These are phyloP conservation scores for Orbilia blumenaviensis DNA, from an alignment of 2,329 filamentous ascomycete species.

Conservation along the genomic window DNA sequence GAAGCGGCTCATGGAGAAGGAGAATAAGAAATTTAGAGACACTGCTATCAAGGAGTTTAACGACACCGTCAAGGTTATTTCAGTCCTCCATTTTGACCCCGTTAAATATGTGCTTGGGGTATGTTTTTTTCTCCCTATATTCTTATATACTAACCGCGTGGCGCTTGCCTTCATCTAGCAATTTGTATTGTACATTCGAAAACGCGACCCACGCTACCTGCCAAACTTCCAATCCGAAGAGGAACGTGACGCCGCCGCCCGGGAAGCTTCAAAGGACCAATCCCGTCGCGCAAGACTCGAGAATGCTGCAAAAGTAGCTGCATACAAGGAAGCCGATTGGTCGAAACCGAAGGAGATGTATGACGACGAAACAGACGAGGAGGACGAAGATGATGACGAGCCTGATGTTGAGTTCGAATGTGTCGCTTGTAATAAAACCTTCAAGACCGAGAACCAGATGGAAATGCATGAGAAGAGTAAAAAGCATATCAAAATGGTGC, in stretches of 20 bases:
- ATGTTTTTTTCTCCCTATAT: conserved; percentile 54
- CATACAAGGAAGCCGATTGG: conserved; percentile 57
- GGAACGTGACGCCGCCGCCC: conserved; percentile 79
- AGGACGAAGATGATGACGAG: conserved; percentile 67
- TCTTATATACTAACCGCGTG: too few relatives aligned
- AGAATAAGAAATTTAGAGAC: conserved; percentile 85
- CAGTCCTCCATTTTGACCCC: background rate
- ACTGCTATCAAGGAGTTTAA: conserved; percentile 89
- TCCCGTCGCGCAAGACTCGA: conserved; percentile 82
- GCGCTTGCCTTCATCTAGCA: too few relatives aligned
- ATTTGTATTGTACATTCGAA: conserved; percentile 86
- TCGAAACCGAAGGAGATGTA: conserved; percentile 65
- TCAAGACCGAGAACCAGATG: conserved; percentile 91
- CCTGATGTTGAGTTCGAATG: conserved; percentile 73
- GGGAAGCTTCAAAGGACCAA: conserved; percentile 82
- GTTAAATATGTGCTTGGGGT: background rate
- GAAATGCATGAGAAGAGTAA: conserved; percentile 95
- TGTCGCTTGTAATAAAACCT: conserved; percentile 78
- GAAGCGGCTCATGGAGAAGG: conserved; percentile 89
- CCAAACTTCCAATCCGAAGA: conserved; percentile 79
- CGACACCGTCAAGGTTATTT: conserved; percentile 72
- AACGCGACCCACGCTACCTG: conserved; percentile 86
- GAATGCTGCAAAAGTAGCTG: conserved; percentile 72
- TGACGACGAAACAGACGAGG: conserved; percentile 59
- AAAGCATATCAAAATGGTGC: conserved; percentile 88